These are phyloP conservation scores for Lolium perenne DNA, from an alignment of 176 grass and related monocot genomes.

Conservation along the genomic window DNA sequence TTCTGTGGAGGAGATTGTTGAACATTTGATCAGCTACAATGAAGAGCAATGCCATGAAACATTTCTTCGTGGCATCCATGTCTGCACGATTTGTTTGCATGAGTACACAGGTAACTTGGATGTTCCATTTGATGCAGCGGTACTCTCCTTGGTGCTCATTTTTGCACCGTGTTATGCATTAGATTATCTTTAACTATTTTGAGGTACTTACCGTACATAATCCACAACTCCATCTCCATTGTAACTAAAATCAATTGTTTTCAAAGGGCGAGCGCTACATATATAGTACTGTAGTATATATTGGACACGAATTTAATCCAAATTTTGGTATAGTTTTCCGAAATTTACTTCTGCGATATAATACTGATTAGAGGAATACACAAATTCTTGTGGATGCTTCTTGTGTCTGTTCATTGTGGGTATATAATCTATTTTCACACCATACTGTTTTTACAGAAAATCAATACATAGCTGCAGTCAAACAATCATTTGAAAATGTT, in stretches of 20 bases:
- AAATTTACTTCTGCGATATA: not conserved
- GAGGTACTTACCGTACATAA: not conserved
- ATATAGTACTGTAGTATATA: conserved; percentile 26
- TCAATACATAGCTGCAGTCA: not conserved
- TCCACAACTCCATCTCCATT: not conserved
- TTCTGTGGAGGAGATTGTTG: conserved; percentile 34
- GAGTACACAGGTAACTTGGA: conserved; percentile 43
- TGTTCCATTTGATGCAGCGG: not conserved
- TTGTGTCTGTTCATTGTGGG: not conserved
- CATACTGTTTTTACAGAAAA: conserved; percentile 4
- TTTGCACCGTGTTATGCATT: not conserved
- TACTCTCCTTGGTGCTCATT: not conserved
- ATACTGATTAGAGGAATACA: not conserved
- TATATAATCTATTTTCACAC: not conserved
- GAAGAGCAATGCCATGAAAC: conserved; percentile 53
- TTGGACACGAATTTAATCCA: not conserved
- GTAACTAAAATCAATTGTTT: not conserved
- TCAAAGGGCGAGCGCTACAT: not conserved
- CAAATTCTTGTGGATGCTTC: not conserved
- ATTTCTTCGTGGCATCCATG: conserved; percentile 55
- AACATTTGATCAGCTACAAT: conserved; percentile 55
- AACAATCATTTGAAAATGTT: conserved; percentile 9
- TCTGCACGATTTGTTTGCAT: conserved; percentile 58
- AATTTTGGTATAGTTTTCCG: not conserved
- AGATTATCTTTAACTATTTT: conserved; percentile 4